These are phyloP conservation scores for Rhodomyrtus tomentosa DNA, from an alignment of 345 rosid genomes.

Conservation along the genomic window DNA sequence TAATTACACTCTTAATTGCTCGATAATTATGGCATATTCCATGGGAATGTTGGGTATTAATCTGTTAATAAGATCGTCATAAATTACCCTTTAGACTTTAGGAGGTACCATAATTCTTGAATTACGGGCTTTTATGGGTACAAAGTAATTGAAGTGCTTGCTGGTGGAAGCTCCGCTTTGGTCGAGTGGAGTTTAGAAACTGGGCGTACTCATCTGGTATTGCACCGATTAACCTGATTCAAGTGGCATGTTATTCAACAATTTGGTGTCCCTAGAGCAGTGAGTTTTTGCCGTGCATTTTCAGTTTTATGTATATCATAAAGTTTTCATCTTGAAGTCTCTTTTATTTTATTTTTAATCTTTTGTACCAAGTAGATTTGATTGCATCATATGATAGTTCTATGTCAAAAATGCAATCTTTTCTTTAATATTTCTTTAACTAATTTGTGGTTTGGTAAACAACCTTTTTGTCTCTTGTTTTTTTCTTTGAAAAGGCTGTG, in stretches of 20 bases:
- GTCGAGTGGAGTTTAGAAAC: conserved; percentile 98
- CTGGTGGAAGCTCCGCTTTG: conserved; percentile 66
- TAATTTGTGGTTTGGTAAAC: too few species aligned
- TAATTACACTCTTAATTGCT: too few species aligned
- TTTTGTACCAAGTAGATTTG: background rate
- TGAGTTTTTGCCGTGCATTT: background rate
- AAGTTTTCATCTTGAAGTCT: background rate
- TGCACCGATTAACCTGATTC: background rate
- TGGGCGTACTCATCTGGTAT: conserved; percentile 98
- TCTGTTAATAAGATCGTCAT: too few species aligned
- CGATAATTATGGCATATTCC: too few species aligned
- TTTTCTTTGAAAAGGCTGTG: too few species aligned
- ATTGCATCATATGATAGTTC: too few species aligned
- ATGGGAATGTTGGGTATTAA: too few species aligned
- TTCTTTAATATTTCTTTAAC: too few species aligned
- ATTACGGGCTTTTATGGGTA: conserved; percentile 36
- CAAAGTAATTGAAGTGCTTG: conserved; percentile 70
- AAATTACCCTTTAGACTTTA: too few species aligned
- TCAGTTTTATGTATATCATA: background rate
- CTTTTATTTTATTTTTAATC: background rate
- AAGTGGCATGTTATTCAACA: background rate
- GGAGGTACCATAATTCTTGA: background rate
- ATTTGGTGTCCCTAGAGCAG: background rate
- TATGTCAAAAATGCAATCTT: too few species aligned
- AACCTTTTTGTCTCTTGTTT: too few species aligned